A percentile compares a stretch with the other conserved stretches of the same genome.
phyloP scores from a whole-genome alignment of 2,329 filamentous ascomycete genomes.

The Phialophora verrucosa region DNA sequence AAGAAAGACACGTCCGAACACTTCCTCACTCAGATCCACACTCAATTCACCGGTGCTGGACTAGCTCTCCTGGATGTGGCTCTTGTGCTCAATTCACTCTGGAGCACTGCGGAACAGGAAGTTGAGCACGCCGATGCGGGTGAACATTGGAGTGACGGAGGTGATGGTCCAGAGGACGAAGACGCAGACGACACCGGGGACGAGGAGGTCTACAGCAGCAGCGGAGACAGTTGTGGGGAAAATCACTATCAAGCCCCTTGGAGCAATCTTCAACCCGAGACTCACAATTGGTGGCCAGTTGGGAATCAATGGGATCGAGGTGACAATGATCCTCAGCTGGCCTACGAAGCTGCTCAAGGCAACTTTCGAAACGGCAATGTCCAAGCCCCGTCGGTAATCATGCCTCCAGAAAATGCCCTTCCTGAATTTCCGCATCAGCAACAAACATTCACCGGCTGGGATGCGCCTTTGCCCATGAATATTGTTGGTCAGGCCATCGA shows the following conservation, averaged over 20 bases:
- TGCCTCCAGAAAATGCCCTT: not conserved
- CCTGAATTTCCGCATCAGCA: not conserved
- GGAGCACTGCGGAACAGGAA: not conserved
- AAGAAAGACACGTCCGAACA: not conserved
- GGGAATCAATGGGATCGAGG: not conserved
- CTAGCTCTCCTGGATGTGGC: slow-evolving; percentile 8
- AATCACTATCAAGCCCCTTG: not conserved
- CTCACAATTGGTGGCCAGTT: not conserved
- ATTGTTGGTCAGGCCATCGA: not conserved
- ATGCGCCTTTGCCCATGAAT: not conserved
- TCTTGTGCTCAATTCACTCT: slow-evolving; percentile 1
- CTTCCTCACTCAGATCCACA: not conserved
- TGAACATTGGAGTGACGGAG: not conserved
- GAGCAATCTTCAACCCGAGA: not conserved
- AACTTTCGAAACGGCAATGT: not conserved
- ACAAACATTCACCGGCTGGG: not conserved
- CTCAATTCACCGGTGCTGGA: not conserved
- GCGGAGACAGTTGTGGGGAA: not conserved
- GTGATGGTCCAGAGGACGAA: not conserved
- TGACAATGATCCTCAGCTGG: not conserved
- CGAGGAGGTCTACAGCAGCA: not conserved
- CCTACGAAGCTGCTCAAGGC: too few species aligned
- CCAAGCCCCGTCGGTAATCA: not conserved
- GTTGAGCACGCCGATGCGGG: not conserved
- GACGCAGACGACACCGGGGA: not conserved